A percentile compares a stretch with the other conserved stretches of the same genome.
These are phyloP conservation scores for Agaricales sp. DNA, from an alignment of 1,284 basidiomycete species.

Conservation along the genomic window DNA sequence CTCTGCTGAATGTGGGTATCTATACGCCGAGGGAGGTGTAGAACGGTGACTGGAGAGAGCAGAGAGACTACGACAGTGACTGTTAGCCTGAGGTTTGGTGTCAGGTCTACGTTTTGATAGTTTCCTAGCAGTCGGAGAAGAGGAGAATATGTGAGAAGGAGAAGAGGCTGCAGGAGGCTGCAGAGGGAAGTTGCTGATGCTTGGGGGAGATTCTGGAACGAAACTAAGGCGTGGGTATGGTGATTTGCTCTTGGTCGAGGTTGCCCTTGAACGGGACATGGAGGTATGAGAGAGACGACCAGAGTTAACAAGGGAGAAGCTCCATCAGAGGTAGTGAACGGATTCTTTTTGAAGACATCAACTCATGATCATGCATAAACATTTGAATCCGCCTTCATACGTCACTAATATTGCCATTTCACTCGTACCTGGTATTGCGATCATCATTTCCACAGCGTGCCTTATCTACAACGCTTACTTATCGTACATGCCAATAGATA, in stretches of 20 bases:
- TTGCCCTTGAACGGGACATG: background rate
- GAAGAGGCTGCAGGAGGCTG: background rate
- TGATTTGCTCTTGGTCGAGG: background rate
- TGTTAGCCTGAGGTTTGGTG: background rate
- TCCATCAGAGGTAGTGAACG: too few relatives aligned
- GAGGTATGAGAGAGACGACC: background rate
- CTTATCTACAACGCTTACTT: too few relatives aligned
- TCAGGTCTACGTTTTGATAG: background rate
- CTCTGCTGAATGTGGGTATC: background rate
- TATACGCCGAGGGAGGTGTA: background rate
- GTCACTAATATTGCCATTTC: too few relatives aligned
- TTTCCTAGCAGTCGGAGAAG: background rate
- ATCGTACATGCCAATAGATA: too few relatives aligned
- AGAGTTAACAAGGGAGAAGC: constrained; percentile 18
- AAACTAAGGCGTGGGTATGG: constrained; percentile 4
- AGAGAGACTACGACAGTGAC: too few relatives aligned
- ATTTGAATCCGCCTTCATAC: too few relatives aligned
- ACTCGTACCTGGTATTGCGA: too few relatives aligned
- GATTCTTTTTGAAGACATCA: too few relatives aligned
- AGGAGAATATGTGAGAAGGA: background rate
- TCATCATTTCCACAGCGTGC: too few relatives aligned
- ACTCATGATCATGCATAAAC: too few relatives aligned
- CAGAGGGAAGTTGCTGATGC: constrained; percentile 6
- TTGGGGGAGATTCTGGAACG: constrained; percentile 6
- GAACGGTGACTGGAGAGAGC: background rate